Evolutionary conservation across 257 asterid genomes (phyloP).

Genomic region (Paraleonurus japonicus): DNA sequence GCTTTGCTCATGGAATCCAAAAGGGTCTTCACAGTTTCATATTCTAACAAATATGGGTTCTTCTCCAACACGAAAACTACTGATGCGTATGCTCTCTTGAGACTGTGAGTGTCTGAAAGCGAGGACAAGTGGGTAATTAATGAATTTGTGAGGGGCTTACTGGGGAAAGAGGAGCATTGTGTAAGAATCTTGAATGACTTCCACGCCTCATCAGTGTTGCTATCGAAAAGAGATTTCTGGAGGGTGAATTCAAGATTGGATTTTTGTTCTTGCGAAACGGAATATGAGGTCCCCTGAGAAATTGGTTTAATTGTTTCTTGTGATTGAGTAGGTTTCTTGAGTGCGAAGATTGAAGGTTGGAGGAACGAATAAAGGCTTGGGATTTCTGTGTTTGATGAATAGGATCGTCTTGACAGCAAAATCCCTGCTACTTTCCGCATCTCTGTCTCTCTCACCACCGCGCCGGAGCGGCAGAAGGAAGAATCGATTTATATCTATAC

Average conservation of each 20-base stretch:
- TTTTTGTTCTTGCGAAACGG: conserved; percentile 47
- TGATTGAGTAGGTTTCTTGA: conserved; percentile 24
- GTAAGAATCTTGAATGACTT: conserved; percentile 86
- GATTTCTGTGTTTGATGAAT: conserved; percentile 62
- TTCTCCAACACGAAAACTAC: conserved; percentile 68
- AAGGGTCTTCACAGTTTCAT: conserved; percentile 51
- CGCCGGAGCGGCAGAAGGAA: background rate
- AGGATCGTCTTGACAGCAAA: conserved; percentile 41
- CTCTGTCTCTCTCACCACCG: conserved; percentile 21
- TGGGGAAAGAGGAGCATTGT: conserved; percentile 51
- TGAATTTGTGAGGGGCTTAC: conserved; percentile 73
- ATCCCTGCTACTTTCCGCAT: conserved; percentile 51
- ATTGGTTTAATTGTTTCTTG: conserved; percentile 32
- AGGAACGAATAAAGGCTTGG: conserved; percentile 80
- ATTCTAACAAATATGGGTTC: conserved; percentile 61
- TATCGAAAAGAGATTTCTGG: conserved; percentile 40
- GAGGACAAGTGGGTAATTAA: conserved; percentile 66
- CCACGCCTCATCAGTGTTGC: conserved; percentile 93
- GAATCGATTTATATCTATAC: background rate
- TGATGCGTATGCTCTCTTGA: conserved; percentile 84
- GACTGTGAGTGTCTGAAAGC: conserved; percentile 54
- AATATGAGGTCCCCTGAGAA: conserved; percentile 29
- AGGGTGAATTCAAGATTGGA: conserved; percentile 52
- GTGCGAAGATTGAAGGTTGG: conserved; percentile 76
- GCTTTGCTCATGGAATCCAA: conserved; percentile 68